Conservation (phyloP, 1,284 basidiomycete genomes). For the Cutaneotrichosporon cyanovorans region DNA sequence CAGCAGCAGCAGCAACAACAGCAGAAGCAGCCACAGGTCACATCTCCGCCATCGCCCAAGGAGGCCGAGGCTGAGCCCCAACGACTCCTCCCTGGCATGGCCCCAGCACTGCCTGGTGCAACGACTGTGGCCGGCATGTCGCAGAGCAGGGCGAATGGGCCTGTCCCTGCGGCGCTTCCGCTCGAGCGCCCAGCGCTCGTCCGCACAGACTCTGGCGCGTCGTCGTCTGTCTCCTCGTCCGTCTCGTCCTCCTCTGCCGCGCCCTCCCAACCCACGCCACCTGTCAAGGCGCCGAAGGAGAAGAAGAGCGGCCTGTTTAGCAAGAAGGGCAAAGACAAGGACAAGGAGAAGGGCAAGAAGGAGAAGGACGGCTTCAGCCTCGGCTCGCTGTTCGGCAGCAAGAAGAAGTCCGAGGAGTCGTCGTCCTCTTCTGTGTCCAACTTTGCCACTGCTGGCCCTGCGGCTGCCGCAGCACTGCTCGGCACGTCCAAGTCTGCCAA, state of each 20-base stretch:
- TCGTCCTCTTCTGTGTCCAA: slow-evolving; percentile 48
- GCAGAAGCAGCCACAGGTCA: slow-evolving; percentile 2
- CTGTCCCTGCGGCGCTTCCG: slow-evolving; percentile 15
- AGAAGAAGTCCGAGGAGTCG: slow-evolving; percentile 60
- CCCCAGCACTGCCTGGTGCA: slow-evolving; percentile 22
- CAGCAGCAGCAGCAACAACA: neutral
- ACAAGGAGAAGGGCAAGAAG: slow-evolving; percentile 61
- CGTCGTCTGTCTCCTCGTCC: slow-evolving; percentile 18
- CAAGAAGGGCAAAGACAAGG: slow-evolving; percentile 64
- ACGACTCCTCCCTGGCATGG: slow-evolving; percentile 31
- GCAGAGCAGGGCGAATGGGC: slow-evolving; percentile 12
- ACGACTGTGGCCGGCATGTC: slow-evolving; percentile 22
- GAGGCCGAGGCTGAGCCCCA: too few species aligned
- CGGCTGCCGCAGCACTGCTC: slow-evolving; percentile 70
- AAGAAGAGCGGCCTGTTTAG: slow-evolving; percentile 54
- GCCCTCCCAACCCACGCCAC: slow-evolving; percentile 8
- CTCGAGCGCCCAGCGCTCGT: slow-evolving; percentile 26
- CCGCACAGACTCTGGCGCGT: slow-evolving; percentile 24
- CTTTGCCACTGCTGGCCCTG: slow-evolving; percentile 59
- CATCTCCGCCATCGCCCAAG: neutral
- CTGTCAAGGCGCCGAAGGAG: slow-evolving; percentile 52
- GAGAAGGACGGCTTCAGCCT: slow-evolving; percentile 77
- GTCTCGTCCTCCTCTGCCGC: slow-evolving; percentile 10
- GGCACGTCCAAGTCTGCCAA: slow-evolving; percentile 73
- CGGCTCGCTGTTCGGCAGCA: slow-evolving; percentile 78